Evolutionary conservation across 2,329 filamentous ascomycete species (phyloP).

Genomic region (Emydomyces testavorans): DNA sequence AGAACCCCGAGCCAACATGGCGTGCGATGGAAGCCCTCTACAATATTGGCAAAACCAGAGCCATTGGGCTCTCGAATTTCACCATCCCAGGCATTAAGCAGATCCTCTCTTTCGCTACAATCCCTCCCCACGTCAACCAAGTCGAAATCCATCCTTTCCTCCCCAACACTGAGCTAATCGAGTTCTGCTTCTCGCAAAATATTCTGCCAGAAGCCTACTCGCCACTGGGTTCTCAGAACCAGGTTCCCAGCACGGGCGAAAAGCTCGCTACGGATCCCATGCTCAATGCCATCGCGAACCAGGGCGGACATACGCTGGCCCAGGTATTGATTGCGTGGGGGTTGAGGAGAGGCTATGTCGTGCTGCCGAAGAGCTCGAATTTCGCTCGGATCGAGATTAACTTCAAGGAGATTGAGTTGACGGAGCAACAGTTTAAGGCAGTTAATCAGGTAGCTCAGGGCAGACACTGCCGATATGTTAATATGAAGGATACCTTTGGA

Average conservation of each 20-base stretch:
- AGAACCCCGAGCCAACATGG: constrained; percentile 53
- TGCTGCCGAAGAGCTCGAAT: constrained; percentile 59
- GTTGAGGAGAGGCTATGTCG: constrained; percentile 52
- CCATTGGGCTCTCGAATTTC: constrained; percentile 73
- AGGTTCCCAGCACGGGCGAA: constrained; percentile 57
- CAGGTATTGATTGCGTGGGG: constrained; percentile 57
- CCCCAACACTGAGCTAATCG: constrained; percentile 35
- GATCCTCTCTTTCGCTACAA: constrained; percentile 34
- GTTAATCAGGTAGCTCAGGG: constrained; percentile 54
- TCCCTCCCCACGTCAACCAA: constrained; percentile 37
- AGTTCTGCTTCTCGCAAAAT: constrained; percentile 34
- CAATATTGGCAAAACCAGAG: constrained; percentile 49
- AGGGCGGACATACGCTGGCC: constrained; percentile 47
- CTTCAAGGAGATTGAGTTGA: constrained; percentile 50
- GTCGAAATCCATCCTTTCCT: constrained; percentile 39
- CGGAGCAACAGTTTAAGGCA: constrained; percentile 46
- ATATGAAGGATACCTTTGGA: constrained; percentile 72
- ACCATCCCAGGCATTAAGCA: constrained; percentile 40
- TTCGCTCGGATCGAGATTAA: constrained; percentile 57
- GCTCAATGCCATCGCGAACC: constrained; percentile 48
- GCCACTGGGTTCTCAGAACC: constrained; percentile 52
- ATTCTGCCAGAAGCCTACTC: constrained; percentile 36
- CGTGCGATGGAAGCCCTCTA: constrained; percentile 54
- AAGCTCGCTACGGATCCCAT: constrained; percentile 50
- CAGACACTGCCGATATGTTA: constrained; percentile 60